Evolutionary conservation across 441 rosid species (phyloP), one percentile per base, ranked within the genome.

Genomic region (Syzygium malaccense): DNA sequence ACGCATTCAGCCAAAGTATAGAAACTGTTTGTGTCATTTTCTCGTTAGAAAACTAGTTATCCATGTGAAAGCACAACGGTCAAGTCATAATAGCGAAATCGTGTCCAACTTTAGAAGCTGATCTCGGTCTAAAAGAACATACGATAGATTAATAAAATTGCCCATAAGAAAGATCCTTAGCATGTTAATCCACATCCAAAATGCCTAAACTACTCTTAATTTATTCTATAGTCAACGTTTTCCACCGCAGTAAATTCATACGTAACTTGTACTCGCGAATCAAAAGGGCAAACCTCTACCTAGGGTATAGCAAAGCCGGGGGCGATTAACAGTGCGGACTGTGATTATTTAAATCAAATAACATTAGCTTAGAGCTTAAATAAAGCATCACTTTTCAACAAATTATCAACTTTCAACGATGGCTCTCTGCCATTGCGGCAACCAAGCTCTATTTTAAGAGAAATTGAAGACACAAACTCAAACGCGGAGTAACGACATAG

Each of bases 1-100:
- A 2, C 17, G 6, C 30, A 26, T 58, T 0, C 0, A 6, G 17
- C 8, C 0, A 60, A 60, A 60, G 9, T 45, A 45, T 25, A 6
- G 14, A 57, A 6, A 45, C 48, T 25, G 14, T 57, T 57, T 28
- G 6, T 0, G 14, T 60, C 32, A 5, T 60, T 26, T 60, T 60
- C 26, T 17, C 30, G 6, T 0, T 14, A 13, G 30, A 28, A 60
- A 28, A 26, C 8, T 0, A 28, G 32, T 60, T 28, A 58, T 58
- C 64, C 30, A 5, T 26, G 64, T 2, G 8, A 58, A 58, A 26
- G 66, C n/a, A 3, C 66, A 60, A 26, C 32, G 32, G 66, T 60
- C 66, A 60, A 60, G 32, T 60, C 66, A 60, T 28, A 60, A 13
- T 30, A 28, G 32, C 66, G 7, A 1, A 58, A 58, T 28, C 30